Conservation (phyloP, 805 yeast species). For the Yarrowia bubula region DNA sequence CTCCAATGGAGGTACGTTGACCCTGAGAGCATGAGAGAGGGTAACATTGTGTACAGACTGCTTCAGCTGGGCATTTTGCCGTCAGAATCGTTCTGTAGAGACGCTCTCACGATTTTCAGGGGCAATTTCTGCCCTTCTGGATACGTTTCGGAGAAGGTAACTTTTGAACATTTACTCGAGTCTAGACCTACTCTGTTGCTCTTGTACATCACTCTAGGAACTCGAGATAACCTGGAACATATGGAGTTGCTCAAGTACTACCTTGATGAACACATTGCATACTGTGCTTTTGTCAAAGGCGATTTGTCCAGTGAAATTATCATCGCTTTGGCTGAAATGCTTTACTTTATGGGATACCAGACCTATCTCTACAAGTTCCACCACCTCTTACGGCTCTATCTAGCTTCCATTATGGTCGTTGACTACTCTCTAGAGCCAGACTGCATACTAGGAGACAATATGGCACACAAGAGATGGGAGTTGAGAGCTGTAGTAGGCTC, state of each 20-base stretch:
- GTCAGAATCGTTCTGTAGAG: not conserved
- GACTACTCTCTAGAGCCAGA: not conserved
- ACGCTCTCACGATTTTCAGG: conserved; percentile 3
- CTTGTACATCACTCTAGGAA: conserved; percentile 4
- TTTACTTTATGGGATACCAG: conserved; percentile 19
- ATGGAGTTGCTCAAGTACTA: conserved; percentile 24
- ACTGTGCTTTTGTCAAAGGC: conserved; percentile 6
- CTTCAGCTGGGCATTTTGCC: not conserved
- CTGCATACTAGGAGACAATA: conserved; percentile 8
- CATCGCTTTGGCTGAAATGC: conserved; percentile 19
- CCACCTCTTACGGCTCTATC: conserved; percentile 1
- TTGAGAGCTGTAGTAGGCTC: conserved; percentile 13
- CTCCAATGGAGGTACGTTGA: conserved; percentile 13
- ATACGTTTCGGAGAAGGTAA: conserved; percentile 3
- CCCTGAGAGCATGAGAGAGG: not conserved
- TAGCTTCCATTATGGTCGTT: conserved; percentile 18
- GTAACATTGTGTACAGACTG: conserved; percentile 3
- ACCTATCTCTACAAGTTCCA: conserved; percentile 22
- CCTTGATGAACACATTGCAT: conserved; percentile 21
- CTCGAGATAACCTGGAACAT: conserved; percentile 5
- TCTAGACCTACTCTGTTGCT: conserved; percentile 4
- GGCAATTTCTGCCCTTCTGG: not conserved
- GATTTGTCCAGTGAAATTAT: conserved; percentile 9
- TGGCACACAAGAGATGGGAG: conserved; percentile 21
- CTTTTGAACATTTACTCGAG: conserved; percentile 9